phyloP scores from a whole-genome alignment of 169 alveolate species.

The Theileria annulata region DNA sequence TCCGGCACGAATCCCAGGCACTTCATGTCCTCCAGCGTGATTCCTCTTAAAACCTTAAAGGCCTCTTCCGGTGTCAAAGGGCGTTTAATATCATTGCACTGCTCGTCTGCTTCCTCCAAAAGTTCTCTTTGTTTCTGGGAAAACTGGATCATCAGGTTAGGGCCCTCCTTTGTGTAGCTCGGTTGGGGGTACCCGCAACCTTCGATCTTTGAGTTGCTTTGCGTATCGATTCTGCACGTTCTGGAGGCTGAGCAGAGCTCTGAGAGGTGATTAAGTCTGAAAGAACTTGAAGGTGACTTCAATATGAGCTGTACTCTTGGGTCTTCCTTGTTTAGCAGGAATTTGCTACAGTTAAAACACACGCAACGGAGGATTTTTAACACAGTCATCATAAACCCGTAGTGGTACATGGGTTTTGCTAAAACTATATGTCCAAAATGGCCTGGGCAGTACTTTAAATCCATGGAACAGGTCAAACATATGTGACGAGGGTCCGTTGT shows the following conservation, averaged over 20 bases:
- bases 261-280: conserved; percentile 61
- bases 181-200: conserved; percentile 92
- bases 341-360: conserved; percentile 92
- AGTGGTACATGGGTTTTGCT: conserved; percentile 94
- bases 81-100: conserved; percentile 71
- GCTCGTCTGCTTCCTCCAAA: conserved; percentile 82
- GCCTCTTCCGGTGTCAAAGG: conserved; percentile 88
- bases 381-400: conserved; percentile 90
- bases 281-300: conserved; percentile 64
- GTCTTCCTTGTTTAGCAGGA: conserved; percentile 85
- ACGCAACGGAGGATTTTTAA: conserved; percentile 93
- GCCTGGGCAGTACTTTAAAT: conserved; percentile 96
- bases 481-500: conserved; percentile 89
- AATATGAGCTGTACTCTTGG: conserved; percentile 73
- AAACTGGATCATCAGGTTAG: conserved; percentile 82
- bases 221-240: conserved; percentile 70
- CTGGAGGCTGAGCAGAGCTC: conserved; percentile 66
- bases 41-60: conserved; percentile 83
- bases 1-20: conserved; percentile 93
- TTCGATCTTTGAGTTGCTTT: conserved; percentile 63
- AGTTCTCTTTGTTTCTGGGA: conserved; percentile 75
- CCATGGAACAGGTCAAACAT: conserved; percentile 95
- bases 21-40: conserved; percentile 87
- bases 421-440: conserved; percentile 97
- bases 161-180: conserved; percentile 85